Conservation (phyloP, 2,329 filamentous ascomycete genomes). For the Fusarium multiceps region DNA sequence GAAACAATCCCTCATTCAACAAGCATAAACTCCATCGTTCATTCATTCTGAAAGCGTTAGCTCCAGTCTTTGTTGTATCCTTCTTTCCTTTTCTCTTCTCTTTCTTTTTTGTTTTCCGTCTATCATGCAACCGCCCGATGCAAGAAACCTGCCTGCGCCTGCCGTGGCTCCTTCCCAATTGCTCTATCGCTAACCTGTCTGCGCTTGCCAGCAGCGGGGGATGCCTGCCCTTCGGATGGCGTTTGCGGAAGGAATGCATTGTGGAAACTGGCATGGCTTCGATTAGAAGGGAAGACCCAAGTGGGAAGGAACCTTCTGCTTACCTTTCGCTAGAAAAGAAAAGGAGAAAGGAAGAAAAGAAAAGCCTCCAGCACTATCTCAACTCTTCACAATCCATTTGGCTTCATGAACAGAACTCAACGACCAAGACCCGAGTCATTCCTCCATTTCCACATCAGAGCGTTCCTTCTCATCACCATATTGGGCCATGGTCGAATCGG, state of each 20-base stretch:
- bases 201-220: not conserved
- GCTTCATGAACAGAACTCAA: not conserved
- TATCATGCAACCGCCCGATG: conserved; percentile 4
- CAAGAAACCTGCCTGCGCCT: conserved; percentile 2
- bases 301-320: not conserved
- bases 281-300: not conserved
- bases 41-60: not conserved
- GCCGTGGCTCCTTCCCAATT: not conserved
- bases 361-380: not conserved
- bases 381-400: not conserved
- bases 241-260: not conserved
- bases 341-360: not conserved
- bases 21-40: not conserved
- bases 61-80: not conserved
- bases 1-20: not conserved
- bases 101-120: conserved; percentile 8
- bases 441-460: conserved; percentile 3
- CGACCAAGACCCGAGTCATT: not conserved
- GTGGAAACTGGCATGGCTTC: not conserved
- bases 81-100: not conserved
- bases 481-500: not conserved
- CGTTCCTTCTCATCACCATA: not conserved
- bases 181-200: not conserved
- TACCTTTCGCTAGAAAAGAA: not conserved
- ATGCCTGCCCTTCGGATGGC: conserved; percentile 8